A percentile compares a stretch with the other conserved stretches of the same genome.
Evolutionary conservation across 306 rosid species (phyloP).

Genomic region (Arachis stenosperma): DNA sequence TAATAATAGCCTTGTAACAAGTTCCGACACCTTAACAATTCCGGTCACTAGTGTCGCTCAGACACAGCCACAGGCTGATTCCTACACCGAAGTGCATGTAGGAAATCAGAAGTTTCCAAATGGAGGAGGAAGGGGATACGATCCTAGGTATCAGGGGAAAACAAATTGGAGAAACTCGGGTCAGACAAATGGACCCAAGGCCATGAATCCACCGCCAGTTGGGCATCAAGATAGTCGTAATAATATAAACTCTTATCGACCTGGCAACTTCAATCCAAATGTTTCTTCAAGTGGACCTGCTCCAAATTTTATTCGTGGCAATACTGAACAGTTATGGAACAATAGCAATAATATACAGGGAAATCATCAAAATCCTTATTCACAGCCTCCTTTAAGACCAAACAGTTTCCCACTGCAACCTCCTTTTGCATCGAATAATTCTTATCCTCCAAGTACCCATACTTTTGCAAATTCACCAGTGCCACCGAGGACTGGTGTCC

Average conservation of each 20-base stretch:
- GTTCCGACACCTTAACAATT: slow-evolving; percentile 46
- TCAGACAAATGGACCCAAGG: slow-evolving; percentile 53
- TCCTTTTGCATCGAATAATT: slow-evolving; percentile 52
- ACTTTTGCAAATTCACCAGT: slow-evolving; percentile 50
- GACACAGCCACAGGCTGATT: slow-evolving; percentile 45
- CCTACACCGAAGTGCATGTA: slow-evolving; percentile 46
- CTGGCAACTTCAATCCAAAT: slow-evolving; percentile 43
- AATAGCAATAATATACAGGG: slow-evolving; percentile 50
- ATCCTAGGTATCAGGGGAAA: slow-evolving; percentile 60
- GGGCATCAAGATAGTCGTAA: slow-evolving; percentile 58
- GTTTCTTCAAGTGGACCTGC: slow-evolving; percentile 51
- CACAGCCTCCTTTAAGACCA: slow-evolving; percentile 55
- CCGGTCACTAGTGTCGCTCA: slow-evolving; percentile 44
- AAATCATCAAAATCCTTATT: slow-evolving; percentile 53
- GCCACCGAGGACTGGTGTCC: slow-evolving; percentile 59
- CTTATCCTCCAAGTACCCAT: slow-evolving; percentile 48
- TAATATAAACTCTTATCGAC: slow-evolving; percentile 42
- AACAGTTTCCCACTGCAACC: slow-evolving; percentile 59
- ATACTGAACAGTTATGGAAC: slow-evolving; percentile 53
- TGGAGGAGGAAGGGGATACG: slow-evolving; percentile 58
- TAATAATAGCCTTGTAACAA: slow-evolving; percentile 42
- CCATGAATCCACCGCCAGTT: slow-evolving; percentile 52
- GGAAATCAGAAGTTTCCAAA: slow-evolving; percentile 57
- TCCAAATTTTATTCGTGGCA: slow-evolving; percentile 50
- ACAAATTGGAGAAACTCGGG: slow-evolving; percentile 49